These are phyloP conservation scores for Metrosideros polymorpha DNA, from an alignment of 441 rosid species.

Conservation along the genomic window DNA sequence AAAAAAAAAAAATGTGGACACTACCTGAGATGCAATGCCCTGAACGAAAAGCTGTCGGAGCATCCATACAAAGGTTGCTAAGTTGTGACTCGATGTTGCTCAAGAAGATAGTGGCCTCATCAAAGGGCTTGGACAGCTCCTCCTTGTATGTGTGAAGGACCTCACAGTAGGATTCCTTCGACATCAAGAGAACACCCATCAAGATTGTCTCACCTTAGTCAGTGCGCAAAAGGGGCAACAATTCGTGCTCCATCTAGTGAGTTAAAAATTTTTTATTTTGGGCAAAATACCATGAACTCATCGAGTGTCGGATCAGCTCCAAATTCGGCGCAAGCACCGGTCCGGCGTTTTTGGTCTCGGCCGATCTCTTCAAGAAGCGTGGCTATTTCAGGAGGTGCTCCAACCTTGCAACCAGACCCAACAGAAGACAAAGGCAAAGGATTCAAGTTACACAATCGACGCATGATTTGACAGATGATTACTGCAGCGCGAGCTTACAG, in stretches of 20 bases:
- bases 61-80: slow-evolving; percentile 36
- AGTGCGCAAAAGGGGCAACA: not conserved
- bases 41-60: slow-evolving; percentile 14
- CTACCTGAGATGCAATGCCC: slow-evolving; percentile 28
- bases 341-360: slow-evolving; percentile 16
- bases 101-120: slow-evolving; percentile 50
- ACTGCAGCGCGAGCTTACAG: not conserved
- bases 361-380: slow-evolving; percentile 38
- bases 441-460: not conserved
- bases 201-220: not conserved
- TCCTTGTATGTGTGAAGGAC: slow-evolving; percentile 41
- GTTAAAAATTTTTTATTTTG: not conserved
- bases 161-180: slow-evolving; percentile 50
- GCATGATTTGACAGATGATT: not conserved
- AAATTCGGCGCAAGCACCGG: slow-evolving; percentile 11
- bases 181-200: not conserved
- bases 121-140: slow-evolving; percentile 50
- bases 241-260: not conserved
- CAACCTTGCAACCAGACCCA: slow-evolving; percentile 29
- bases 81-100: slow-evolving; percentile 51
- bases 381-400: slow-evolving; percentile 46
- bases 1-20: not conserved
- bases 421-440: not conserved
- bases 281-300: slow-evolving; percentile 44
- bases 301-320: slow-evolving; percentile 66